These are phyloP conservation scores for Lasiosphaeria miniovina DNA, from an alignment of 495 filamentous ascomycete species.

Conservation along the genomic window DNA sequence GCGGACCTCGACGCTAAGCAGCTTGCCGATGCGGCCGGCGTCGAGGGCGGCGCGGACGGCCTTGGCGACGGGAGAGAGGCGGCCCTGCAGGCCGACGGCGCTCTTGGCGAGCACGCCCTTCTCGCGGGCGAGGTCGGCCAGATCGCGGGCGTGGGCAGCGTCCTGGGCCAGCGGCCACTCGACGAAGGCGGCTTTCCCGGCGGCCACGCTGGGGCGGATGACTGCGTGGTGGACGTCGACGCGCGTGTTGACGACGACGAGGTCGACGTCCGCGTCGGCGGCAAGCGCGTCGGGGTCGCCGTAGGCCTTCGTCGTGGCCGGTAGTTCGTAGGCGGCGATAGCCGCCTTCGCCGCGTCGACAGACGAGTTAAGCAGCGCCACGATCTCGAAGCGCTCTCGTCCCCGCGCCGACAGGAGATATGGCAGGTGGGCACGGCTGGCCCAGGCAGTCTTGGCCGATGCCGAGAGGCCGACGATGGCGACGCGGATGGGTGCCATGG, in stretches of 20 bases:
- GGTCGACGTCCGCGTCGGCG: conserved; percentile 49
- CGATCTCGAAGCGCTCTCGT: conserved; percentile 49
- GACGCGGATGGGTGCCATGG: conserved; percentile 52
- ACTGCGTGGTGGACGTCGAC: conserved; percentile 51
- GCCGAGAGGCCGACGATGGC: conserved; percentile 58
- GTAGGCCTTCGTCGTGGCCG: conserved; percentile 45
- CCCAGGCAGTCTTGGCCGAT: conserved; percentile 48
- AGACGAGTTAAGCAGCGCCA: conserved; percentile 58
- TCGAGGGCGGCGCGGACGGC: conserved; percentile 48
- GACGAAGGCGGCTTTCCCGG: conserved; percentile 55
- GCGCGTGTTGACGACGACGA: conserved; percentile 54
- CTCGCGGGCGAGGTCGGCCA: conserved; percentile 38
- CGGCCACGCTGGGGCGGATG: conserved; percentile 43
- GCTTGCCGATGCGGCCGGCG: conserved; percentile 50
- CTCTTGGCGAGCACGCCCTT: conserved; percentile 26
- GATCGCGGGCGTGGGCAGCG: conserved; percentile 35
- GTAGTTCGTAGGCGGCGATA: conserved; percentile 45
- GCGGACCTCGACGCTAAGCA: conserved; percentile 51
- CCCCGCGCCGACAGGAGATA: conserved; percentile 46
- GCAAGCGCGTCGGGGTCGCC: conserved; percentile 48
- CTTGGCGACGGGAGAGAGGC: conserved; percentile 38
- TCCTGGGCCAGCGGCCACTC: conserved; percentile 56
- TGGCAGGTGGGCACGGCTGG: conserved; percentile 52
- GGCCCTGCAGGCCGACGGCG: conserved; percentile 53
- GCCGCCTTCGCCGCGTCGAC: conserved; percentile 47